Evolutionary conservation across 2,329 filamentous ascomycete genomes (phyloP).

Genomic region (Balansia obtecta): DNA sequence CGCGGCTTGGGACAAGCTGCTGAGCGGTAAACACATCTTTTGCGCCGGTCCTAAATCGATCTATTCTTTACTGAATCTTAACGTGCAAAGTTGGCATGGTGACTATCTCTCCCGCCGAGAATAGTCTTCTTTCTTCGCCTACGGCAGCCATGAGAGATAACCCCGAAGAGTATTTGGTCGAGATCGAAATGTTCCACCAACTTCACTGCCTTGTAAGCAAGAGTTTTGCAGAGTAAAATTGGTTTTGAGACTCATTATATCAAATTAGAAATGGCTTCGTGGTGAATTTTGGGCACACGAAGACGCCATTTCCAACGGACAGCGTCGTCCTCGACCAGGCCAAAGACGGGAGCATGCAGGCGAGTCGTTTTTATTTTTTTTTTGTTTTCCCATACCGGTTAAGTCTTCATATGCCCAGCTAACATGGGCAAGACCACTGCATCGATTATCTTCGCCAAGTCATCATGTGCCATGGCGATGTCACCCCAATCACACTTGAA

Average conservation of each 20-base stretch:
- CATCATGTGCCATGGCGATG: conserved; percentile 3
- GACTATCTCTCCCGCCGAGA: not conserved
- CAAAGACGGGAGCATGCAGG: too few relatives aligned
- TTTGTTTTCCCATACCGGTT: too few relatives aligned
- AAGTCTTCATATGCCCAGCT: too few relatives aligned
- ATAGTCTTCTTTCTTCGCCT: not conserved
- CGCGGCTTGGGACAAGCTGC: not conserved
- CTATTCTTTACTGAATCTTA: too few relatives aligned
- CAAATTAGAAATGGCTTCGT: conserved; percentile 1
- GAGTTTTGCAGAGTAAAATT: too few relatives aligned
- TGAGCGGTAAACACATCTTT: not conserved
- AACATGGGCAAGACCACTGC: conserved; percentile 1
- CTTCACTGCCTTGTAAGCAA: conserved; percentile 2
- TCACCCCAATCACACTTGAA: conserved; percentile 3
- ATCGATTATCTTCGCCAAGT: conserved; percentile 2
- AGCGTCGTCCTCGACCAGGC: too few relatives aligned
- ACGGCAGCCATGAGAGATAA: not conserved
- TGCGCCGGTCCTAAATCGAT: too few relatives aligned
- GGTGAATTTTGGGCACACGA: not conserved
- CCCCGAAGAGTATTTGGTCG: not conserved
- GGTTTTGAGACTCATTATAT: too few relatives aligned
- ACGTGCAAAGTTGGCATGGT: not conserved
- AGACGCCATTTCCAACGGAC: not conserved
- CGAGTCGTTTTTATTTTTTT: too few relatives aligned
- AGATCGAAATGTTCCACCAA: conserved; percentile 4